phyloP scores from a whole-genome alignment of 148 eudicot genomes.

The Pouteria glomerata region DNA sequence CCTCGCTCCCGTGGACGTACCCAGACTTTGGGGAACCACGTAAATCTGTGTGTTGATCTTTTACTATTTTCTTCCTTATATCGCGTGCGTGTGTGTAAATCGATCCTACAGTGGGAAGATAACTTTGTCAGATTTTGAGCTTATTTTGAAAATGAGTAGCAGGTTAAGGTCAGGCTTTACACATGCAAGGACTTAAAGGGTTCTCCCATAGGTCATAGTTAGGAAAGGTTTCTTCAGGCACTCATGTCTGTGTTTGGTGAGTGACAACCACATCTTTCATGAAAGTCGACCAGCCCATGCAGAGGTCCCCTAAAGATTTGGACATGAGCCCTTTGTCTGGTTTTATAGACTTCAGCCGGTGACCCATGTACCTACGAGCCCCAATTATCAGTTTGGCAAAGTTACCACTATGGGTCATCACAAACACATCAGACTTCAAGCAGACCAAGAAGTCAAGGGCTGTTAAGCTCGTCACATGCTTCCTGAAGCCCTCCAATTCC shows the following conservation, averaged over 20 bases:
- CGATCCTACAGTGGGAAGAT: too few species aligned
- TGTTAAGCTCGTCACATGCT: constrained; percentile 94
- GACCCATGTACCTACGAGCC: constrained; percentile 85
- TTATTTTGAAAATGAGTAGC: too few species aligned
- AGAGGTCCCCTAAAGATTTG: constrained; percentile 94
- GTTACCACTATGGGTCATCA: constrained; percentile 98
- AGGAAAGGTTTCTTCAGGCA: constrained; percentile 95
- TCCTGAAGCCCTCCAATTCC: constrained; percentile 76
- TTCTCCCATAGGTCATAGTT: constrained; percentile 97
- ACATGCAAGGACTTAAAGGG: constrained; percentile 97
- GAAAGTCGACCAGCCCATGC: constrained; percentile 96
- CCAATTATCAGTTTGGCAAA: constrained; percentile 94
- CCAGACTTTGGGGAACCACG: too few species aligned
- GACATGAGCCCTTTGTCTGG: constrained; percentile 97
- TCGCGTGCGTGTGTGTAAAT: too few species aligned
- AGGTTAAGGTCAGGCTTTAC: constrained; percentile 62
- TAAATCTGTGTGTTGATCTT: too few species aligned
- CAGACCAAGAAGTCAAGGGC: constrained; percentile 96
- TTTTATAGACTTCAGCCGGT: constrained; percentile 78
- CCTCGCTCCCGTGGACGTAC: too few species aligned
- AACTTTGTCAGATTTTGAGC: too few species aligned
- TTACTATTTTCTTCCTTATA: too few species aligned
- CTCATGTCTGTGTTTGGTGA: constrained; percentile 88
- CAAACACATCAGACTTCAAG: constrained; percentile 92
- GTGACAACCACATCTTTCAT: constrained; percentile 88